Percentiles rank a stretch among this genome's conserved stretches.
These are phyloP conservation scores for Amyloporia xantha DNA, from an alignment of 768 basidiomycete species.

Conservation along the genomic window DNA sequence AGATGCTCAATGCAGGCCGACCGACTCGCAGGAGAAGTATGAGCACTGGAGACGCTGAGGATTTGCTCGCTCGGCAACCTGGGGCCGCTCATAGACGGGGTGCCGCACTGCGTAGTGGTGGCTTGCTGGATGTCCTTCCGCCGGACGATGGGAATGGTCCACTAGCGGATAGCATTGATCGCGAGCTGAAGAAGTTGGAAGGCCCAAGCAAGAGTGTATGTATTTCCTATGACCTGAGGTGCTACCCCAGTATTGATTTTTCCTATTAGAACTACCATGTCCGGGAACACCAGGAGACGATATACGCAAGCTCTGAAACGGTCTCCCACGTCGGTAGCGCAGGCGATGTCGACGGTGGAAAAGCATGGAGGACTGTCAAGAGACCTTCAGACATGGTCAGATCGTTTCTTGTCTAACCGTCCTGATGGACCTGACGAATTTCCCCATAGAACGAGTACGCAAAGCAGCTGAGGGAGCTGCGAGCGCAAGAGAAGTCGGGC, in stretches of 20 bases:
- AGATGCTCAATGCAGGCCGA: slow-evolving; percentile 27
- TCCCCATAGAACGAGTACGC: slow-evolving; percentile 80
- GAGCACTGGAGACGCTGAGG: slow-evolving; percentile 71
- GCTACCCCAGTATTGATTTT: slow-evolving; percentile 1
- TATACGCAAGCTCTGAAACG: slow-evolving; percentile 66
- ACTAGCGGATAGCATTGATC: slow-evolving; percentile 64
- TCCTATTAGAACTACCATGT: slow-evolving; percentile 67
- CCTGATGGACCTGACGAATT: not conserved
- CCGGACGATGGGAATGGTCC: slow-evolving; percentile 43
- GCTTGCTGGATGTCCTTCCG: slow-evolving; percentile 31
- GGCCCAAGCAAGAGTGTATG: slow-evolving; percentile 22
- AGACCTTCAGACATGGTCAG: slow-evolving; percentile 90
- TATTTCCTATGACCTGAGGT: not conserved
- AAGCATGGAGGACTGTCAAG: slow-evolving; percentile 82
- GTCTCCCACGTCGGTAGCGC: slow-evolving; percentile 65
- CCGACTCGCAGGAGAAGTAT: slow-evolving; percentile 63
- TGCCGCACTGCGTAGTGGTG: slow-evolving; percentile 25
- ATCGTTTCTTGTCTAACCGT: not conserved
- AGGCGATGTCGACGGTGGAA: slow-evolving; percentile 77
- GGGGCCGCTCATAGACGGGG: slow-evolving; percentile 17
- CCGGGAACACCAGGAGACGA: slow-evolving; percentile 66
- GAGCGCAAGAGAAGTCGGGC: slow-evolving; percentile 66
- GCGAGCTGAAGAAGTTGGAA: slow-evolving; percentile 59
- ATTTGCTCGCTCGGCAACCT: slow-evolving; percentile 27
- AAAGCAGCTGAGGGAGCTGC: slow-evolving; percentile 80